Evolutionary conservation across 2,329 filamentous ascomycete species (phyloP), one percentile per base, ranked within the genome.

Genomic region (Xylariaceae sp.): DNA sequence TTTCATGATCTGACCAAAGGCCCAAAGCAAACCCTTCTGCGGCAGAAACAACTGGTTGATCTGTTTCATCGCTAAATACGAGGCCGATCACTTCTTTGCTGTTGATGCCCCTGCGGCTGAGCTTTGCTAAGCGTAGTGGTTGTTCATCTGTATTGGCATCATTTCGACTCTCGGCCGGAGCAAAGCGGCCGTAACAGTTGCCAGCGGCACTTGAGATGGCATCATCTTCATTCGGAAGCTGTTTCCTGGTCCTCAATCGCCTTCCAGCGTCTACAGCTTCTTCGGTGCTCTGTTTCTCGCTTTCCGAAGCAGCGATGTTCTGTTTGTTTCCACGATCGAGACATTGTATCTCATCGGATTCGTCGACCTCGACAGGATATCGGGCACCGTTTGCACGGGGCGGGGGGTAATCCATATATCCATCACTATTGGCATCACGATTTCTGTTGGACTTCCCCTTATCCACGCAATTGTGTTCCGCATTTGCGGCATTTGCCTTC

Each of bases 61-160:
- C 46, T 34, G 29, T 44, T 48, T 65, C 62, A 42, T 68, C 66
- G 9, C 66, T 62, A 52, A 65, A 67, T 34, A 62, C 40, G 27
- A 68, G 57, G 7, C 67, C 68, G 35, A 70, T 69, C 4, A 70
- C 53, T 41, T 70, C 68, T 44, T 59, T 68, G 37, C 66, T 69
- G 35, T 65, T 64, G 42, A 69, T 62, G 47, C 62, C 62, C 50
- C 60, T 69, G 39, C 66, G 64, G 12, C 63, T 59, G 4, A 70
- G 50, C 19, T 57, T 60, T 41, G 62, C 66, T 46, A 70, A 56
- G 27, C 67, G 65, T 51, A 67, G 67, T 30, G 64, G 51, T n/a
- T 62, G 62, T 9, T 55, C 57, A 3, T 61, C 57, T 6, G 45
- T 42, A 8, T 53, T 27, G 7, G 29, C 27, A 29, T 53, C 43